Evolutionary conservation across 331 rosid species (phyloP).

Genomic region (Malus hybrid): DNA sequence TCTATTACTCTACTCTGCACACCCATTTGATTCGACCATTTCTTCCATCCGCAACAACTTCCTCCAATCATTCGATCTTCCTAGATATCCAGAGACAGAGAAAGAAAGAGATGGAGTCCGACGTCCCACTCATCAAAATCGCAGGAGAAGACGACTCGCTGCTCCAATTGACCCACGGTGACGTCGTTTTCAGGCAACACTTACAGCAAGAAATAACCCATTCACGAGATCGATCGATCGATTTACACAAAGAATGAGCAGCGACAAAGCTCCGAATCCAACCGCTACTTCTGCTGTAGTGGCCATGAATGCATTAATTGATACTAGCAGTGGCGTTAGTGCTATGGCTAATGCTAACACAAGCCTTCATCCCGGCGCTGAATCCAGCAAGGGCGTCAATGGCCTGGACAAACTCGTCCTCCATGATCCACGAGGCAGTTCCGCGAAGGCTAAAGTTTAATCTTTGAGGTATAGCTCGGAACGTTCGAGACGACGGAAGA

Average conservation of each 20-base stretch:
- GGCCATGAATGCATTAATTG: neutral
- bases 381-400: slow-evolving; percentile 48
- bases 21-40: too few relatives aligned
- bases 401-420: slow-evolving; percentile 72
- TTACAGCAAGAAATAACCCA: neutral
- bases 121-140: too few relatives aligned
- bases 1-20: too few relatives aligned
- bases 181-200: neutral
- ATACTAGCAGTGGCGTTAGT: neutral
- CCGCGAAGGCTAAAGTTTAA: slow-evolving; percentile 42
- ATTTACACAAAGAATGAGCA: slow-evolving; percentile 30
- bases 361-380: slow-evolving; percentile 6
- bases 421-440: slow-evolving; percentile 59
- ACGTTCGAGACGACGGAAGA: too few relatives aligned
- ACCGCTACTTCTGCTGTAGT: slow-evolving; percentile 10
- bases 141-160: too few relatives aligned
- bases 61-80: too few relatives aligned
- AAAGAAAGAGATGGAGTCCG: too few relatives aligned
- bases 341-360: neutral
- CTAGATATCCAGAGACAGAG: too few relatives aligned
- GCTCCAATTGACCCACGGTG: too few relatives aligned
- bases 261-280: slow-evolving; percentile 21
- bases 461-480: too few relatives aligned
- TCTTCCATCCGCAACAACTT: too few relatives aligned
- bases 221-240: too few relatives aligned